These are phyloP conservation scores for Colletotrichum tamarilloi DNA, from an alignment of 2,329 filamentous ascomycete genomes.

Conservation along the genomic window DNA sequence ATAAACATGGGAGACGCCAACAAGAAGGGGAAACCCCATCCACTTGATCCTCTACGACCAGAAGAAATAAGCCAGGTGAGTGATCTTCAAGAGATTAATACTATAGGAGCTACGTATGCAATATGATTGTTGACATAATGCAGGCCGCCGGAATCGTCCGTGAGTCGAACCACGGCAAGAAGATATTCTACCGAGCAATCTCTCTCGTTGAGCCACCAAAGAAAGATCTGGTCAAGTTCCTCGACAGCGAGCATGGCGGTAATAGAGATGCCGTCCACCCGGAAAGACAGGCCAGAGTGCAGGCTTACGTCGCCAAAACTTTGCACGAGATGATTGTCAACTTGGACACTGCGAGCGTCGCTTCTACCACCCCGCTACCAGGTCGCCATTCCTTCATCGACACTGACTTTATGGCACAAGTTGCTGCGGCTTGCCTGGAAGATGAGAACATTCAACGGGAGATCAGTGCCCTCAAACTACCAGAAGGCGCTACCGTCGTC, in stretches of 20 bases:
- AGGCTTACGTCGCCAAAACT: slow-evolving; percentile 39
- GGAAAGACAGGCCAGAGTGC: slow-evolving; percentile 48
- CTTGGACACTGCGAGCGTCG: slow-evolving; percentile 28
- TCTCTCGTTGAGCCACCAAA: slow-evolving; percentile 59
- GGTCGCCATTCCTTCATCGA: slow-evolving; percentile 60
- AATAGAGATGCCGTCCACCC: background rate
- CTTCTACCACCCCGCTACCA: slow-evolving; percentile 44
- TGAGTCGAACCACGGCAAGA: slow-evolving; percentile 17
- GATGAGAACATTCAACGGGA: slow-evolving; percentile 55
- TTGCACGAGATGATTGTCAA: slow-evolving; percentile 40
- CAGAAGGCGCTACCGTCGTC: slow-evolving; percentile 54
- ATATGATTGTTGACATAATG: no score
- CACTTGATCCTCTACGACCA: slow-evolving; percentile 28
- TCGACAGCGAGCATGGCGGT: slow-evolving; percentile 49
- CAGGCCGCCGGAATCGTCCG: slow-evolving; percentile 13
- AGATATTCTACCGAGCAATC: slow-evolving; percentile 55
- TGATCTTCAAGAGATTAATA: background rate
- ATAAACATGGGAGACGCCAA: background rate
- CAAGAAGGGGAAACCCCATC: background rate
- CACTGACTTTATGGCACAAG: slow-evolving; percentile 57
- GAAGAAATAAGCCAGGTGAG: slow-evolving; percentile 29
- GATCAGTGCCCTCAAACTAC: slow-evolving; percentile 55
- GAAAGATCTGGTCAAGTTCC: slow-evolving; percentile 50
- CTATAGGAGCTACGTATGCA: no score
- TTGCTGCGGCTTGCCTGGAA: slow-evolving; percentile 58